Percentiles rank a stretch among this genome's conserved stretches.
phyloP scores from a whole-genome alignment of 305 asterid genomes.

The Nicotiana rustica region DNA sequence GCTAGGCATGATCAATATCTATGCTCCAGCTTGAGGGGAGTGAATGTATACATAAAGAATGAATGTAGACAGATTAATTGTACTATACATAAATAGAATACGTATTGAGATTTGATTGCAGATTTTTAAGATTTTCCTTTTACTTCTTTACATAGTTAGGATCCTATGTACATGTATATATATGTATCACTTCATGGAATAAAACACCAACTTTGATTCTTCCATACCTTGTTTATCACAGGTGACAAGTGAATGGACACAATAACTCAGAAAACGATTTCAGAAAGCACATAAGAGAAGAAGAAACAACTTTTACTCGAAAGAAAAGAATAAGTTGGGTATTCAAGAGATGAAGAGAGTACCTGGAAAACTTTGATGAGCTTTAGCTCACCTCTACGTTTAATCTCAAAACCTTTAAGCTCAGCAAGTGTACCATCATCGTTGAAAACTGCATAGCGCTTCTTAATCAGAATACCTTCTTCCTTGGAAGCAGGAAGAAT shows the following conservation, averaged over 20 bases:
- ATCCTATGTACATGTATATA: too few relatives aligned
- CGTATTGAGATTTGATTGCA: too few relatives aligned
- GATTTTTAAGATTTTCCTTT: too few relatives aligned
- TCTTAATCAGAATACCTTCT: slow-evolving; percentile 98
- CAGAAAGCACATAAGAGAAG: slow-evolving; percentile 30
- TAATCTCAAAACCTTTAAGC: slow-evolving; percentile 99
- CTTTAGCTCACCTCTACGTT: slow-evolving; percentile 99
- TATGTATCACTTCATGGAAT: too few relatives aligned
- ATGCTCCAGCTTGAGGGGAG: too few relatives aligned
- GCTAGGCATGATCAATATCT: too few relatives aligned
- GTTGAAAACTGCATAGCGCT: slow-evolving; percentile 98
- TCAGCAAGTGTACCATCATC: slow-evolving; percentile 99
- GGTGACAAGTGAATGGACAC: slow-evolving; percentile 9
- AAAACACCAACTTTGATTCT: too few relatives aligned
- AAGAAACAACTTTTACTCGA: slow-evolving; percentile 31
- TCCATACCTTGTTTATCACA: too few relatives aligned
- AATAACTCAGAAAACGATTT: slow-evolving; percentile 2
- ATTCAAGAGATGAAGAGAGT: slow-evolving; percentile 37
- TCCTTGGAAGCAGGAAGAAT: slow-evolving; percentile 99
- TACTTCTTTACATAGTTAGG: too few relatives aligned
- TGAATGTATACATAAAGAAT: too few relatives aligned
- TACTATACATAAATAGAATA: too few relatives aligned
- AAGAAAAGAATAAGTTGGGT: not conserved
- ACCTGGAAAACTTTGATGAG: slow-evolving; percentile 99
- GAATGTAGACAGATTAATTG: too few relatives aligned